A percentile compares a stretch with the other conserved stretches of the same genome.
Evolutionary conservation across 768 basidiomycete species (phyloP).

Genomic region (Cubamyces lactineus): DNA sequence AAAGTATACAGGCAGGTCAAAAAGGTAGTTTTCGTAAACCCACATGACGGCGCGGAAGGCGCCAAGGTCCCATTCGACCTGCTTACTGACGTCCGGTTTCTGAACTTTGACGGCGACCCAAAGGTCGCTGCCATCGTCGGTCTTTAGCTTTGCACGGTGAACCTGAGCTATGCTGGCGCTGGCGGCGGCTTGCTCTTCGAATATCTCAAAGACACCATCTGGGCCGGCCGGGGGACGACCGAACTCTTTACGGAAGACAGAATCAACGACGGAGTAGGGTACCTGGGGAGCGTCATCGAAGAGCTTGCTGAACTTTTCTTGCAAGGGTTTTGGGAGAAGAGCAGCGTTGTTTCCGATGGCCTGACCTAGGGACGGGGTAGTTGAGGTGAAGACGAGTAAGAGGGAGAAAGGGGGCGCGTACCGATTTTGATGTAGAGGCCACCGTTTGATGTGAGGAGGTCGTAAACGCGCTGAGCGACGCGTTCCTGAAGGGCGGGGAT

Average conservation of each 20-base stretch:
- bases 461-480: slow-evolving; percentile 75
- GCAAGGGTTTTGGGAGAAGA: slow-evolving; percentile 80
- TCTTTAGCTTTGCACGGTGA: slow-evolving; percentile 69
- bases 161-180: slow-evolving; percentile 95
- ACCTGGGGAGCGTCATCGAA: slow-evolving; percentile 92
- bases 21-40: slow-evolving; percentile 78
- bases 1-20: slow-evolving; percentile 86
- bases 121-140: slow-evolving; percentile 38
- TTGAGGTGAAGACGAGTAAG: slow-evolving; percentile 18
- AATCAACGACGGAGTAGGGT: slow-evolving; percentile 65
- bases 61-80: slow-evolving; percentile 84
- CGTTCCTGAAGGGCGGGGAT: slow-evolving; percentile 86
- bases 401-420: slow-evolving; percentile 27
- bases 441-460: slow-evolving; percentile 80
- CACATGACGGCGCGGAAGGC: slow-evolving; percentile 76
- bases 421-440: slow-evolving; percentile 88
- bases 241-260: slow-evolving; percentile 72
- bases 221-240: slow-evolving; percentile 67
- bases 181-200: slow-evolving; percentile 77
- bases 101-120: slow-evolving; percentile 95
- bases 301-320: slow-evolving; percentile 77
- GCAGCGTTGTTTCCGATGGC: slow-evolving; percentile 86
- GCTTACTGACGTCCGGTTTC: slow-evolving; percentile 84
- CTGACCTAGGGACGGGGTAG: slow-evolving; percentile 49
- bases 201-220: slow-evolving; percentile 75